A percentile compares a stretch with the other conserved stretches of the same genome.
These are phyloP conservation scores for Pseudocercospora eumusae DNA, from an alignment of 2,329 filamentous ascomycete genomes.

Conservation along the genomic window DNA sequence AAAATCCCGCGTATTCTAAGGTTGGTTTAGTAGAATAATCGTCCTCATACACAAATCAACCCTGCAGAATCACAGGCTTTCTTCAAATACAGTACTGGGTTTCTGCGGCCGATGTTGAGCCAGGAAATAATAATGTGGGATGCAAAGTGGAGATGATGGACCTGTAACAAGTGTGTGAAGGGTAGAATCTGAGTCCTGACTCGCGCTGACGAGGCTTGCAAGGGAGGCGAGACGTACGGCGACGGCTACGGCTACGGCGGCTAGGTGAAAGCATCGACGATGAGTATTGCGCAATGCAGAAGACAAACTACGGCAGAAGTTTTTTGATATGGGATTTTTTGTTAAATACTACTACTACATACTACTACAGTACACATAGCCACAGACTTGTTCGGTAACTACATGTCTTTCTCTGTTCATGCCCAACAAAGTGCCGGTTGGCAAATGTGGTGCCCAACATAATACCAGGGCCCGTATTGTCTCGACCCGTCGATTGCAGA, in stretches of 20 bases:
- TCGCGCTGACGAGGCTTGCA: background rate
- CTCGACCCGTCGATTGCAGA: constrained; percentile 6
- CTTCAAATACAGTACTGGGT: too few species aligned
- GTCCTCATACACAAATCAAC: background rate
- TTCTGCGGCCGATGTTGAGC: background rate
- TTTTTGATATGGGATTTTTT: background rate
- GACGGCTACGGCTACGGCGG: too few species aligned
- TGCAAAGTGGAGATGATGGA: background rate
- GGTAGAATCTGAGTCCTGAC: background rate
- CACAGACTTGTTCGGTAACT: background rate
- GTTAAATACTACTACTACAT: too few species aligned
- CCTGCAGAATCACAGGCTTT: background rate
- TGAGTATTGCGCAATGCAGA: constrained; percentile 8
- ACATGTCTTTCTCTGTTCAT: background rate
- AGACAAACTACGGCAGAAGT: background rate
- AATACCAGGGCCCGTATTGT: background rate
- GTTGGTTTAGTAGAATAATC: too few species aligned
- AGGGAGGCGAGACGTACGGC: constrained; percentile 4
- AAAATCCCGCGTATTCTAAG: too few species aligned
- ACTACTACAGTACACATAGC: too few species aligned
- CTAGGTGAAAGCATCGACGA: background rate
- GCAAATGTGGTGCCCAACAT: constrained; percentile 1
- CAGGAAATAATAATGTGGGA: background rate
- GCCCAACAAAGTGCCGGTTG: background rate
- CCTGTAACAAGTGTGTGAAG: background rate